phyloP scores from a whole-genome alignment of 2,329 filamentous ascomycete genomes.

The Trichoderma atrobrunneum region DNA sequence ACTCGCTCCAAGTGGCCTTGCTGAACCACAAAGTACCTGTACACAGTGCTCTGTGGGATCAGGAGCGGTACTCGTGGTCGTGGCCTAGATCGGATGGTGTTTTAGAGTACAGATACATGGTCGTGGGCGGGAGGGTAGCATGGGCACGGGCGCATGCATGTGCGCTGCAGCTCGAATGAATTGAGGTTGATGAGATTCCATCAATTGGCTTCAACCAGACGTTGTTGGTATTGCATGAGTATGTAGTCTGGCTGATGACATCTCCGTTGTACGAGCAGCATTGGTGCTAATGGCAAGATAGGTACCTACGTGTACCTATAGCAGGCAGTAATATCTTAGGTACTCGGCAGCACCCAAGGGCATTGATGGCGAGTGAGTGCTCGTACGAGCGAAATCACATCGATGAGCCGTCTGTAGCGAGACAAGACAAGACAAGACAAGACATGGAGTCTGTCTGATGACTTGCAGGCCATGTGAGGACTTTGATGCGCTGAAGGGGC shows the following conservation, averaged over 20 bases:
- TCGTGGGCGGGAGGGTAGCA: not conserved
- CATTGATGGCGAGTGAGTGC: not conserved
- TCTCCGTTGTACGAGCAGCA: not conserved
- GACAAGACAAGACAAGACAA: not conserved
- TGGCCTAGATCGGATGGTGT: not conserved
- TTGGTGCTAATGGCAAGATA: not conserved
- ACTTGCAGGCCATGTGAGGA: not conserved
- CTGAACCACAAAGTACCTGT: not conserved
- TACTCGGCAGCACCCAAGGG: not conserved
- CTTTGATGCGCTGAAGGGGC: not conserved
- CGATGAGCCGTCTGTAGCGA: not conserved
- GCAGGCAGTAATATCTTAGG: not conserved
- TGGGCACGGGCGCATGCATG: not conserved
- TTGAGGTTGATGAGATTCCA: not conserved
- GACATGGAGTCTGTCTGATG: conserved; percentile 5
- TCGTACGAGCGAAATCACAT: not conserved
- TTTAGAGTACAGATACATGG: not conserved
- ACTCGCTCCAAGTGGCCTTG: not conserved
- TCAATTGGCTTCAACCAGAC: not conserved
- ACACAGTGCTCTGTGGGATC: not conserved
- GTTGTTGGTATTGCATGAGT: not conserved
- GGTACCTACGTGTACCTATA: not conserved
- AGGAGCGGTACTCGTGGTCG: not conserved
- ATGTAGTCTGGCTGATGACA: not conserved
- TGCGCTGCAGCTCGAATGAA: not conserved